Base-by-base conservation (phyloP, 371 early-diverging fungal genomes). In the Mortierella sp. region DNA sequence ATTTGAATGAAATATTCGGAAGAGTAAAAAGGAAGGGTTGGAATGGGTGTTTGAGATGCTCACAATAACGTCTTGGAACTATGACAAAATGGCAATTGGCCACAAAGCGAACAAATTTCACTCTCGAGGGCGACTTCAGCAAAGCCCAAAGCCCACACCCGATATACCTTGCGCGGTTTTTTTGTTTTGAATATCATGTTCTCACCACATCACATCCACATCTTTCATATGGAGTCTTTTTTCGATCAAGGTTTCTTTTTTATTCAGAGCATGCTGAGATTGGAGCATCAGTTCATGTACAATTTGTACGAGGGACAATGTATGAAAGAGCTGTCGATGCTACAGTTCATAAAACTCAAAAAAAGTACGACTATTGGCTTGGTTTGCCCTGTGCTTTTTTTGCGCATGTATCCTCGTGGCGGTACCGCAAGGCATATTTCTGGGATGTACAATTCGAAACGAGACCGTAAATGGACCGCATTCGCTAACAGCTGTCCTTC, bases 341-440 rank as follows among this genome's bases (percentile, higher is more conserved):
- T 37, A 49, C 41, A 48, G 39, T 58, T 58, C 59, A 58, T 58
- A 49, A 47, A 58, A 58, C 59, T 58, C 39, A 58, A 58, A 58
- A 47, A 23, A 9, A 3, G 19, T 21, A 9, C 14, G 37, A 34
- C 37, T 0, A 14, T 34, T 14, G 37, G 46, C n/a, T 44, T 44
- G 9, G 17, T 19, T 44, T 34, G 37, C 37, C 37, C 37, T 34
- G 37, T 34, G 37, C 4, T 39, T 14, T 39, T 17, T 39, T 39
- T 39, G 39, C 17, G 39, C 44, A 21, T 44, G 44, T 21, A 34
- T 34, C 37, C 37, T 34, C 37, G 37, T 34, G 1, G 37, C 37
- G 14, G 37, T 34, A 34, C 37, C 14, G 7, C 14, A 14, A 14
- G 37, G 37, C 14, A 34, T 34, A n/a, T n/a, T n/a, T n/a, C n/a